A percentile compares a stretch with the other conserved stretches of the same genome.
Conservation (phyloP, 2,329 filamentous ascomycete genomes). For the Fusarium temperatum region DNA sequence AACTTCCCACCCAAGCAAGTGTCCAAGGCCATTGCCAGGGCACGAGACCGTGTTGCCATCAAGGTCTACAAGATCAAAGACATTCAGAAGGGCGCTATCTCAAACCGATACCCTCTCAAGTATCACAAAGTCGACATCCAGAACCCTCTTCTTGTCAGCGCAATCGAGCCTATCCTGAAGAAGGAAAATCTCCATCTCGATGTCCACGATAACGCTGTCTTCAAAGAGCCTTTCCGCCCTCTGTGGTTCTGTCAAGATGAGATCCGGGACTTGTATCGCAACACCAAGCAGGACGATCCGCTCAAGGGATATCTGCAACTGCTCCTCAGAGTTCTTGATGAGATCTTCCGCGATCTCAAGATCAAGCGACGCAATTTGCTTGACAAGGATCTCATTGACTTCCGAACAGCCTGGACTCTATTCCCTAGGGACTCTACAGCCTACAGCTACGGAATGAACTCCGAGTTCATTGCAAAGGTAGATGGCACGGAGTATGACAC, state of each 20-base stretch:
- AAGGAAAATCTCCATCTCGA: slow-evolving; percentile 53
- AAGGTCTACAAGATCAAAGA: slow-evolving; percentile 59
- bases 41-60: slow-evolving; percentile 54
- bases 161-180: slow-evolving; percentile 54
- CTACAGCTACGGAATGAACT: slow-evolving; percentile 51
- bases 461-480: slow-evolving; percentile 54
- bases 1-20: slow-evolving; percentile 54
- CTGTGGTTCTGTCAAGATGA: slow-evolving; percentile 57
- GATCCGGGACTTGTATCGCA: slow-evolving; percentile 47
- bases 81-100: slow-evolving; percentile 50
- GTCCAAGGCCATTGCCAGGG: slow-evolving; percentile 49
- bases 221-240: slow-evolving; percentile 52
- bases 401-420: slow-evolving; percentile 55
- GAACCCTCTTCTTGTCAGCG: slow-evolving; percentile 52
- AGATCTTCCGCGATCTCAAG: slow-evolving; percentile 53
- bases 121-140: slow-evolving; percentile 54
- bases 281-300: slow-evolving; percentile 36
- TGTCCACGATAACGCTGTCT: slow-evolving; percentile 47
- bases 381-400: slow-evolving; percentile 51
- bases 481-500: slow-evolving; percentile 45
- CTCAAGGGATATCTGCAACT: slow-evolving; percentile 52
- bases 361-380: slow-evolving; percentile 49
- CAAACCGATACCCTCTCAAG: slow-evolving; percentile 50
- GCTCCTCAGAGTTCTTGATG: slow-evolving; percentile 52
- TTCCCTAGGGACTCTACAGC: slow-evolving; percentile 52